These are phyloP conservation scores for Citrus unshiu DNA, from an alignment of 345 rosid species.

Conservation along the genomic window DNA sequence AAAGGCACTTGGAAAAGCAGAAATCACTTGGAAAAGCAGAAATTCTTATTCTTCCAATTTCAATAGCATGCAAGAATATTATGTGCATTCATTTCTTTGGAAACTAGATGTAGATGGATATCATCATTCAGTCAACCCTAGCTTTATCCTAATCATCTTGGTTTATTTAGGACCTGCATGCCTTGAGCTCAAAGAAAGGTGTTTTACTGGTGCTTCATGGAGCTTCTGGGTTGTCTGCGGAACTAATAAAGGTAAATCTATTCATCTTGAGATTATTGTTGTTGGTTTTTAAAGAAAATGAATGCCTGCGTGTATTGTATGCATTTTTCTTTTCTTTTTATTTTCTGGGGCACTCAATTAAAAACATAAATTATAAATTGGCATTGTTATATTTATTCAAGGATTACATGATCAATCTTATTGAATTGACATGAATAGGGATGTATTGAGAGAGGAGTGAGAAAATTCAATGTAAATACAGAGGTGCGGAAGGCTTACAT, in stretches of 20 bases:
- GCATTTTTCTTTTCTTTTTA: background rate
- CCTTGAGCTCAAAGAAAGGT: conserved; percentile 65
- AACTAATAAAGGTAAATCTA: conserved; percentile 61
- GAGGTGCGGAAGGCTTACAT: conserved; percentile 83
- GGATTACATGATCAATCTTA: conserved; percentile 8
- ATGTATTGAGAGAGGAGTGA: conserved; percentile 71
- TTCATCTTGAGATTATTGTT: background rate
- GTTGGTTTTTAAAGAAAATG: background rate
- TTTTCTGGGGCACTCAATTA: background rate
- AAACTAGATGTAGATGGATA: background rate
- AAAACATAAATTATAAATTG: background rate
- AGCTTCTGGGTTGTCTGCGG: conserved; percentile 80
- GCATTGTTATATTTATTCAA: background rate
- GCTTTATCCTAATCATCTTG: background rate
- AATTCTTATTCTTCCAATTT: background rate
- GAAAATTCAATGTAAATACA: conserved; percentile 90
- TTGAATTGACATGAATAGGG: conserved; percentile 37
- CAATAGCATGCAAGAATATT: background rate
- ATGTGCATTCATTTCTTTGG: background rate
- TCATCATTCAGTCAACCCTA: background rate
- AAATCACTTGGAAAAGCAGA: background rate
- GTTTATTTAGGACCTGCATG: conserved; percentile 54
- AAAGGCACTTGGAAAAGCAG: background rate
- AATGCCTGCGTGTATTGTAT: too few relatives aligned
- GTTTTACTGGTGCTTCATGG: conserved; percentile 91